Percentiles rank a stretch among this genome's conserved stretches.
phyloP scores from a whole-genome alignment of 352 stramenopile genomes.

The Phytophthora ohioensis region DNA sequence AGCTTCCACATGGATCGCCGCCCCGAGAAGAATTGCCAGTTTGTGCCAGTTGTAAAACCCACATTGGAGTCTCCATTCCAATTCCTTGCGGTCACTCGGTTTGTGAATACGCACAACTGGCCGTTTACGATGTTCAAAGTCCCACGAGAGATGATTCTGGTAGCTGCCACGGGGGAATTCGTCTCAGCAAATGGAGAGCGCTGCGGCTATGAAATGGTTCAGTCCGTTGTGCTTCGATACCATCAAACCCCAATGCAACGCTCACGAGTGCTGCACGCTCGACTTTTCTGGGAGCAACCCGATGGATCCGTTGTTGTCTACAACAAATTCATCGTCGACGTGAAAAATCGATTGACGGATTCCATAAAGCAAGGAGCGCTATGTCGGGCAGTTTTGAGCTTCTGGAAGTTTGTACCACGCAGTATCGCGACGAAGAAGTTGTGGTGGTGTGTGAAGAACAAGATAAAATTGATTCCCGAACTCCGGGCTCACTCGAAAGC shows the following conservation, averaged over 20 bases:
- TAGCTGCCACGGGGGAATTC: slow-evolving; percentile 23
- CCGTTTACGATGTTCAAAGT: slow-evolving; percentile 36
- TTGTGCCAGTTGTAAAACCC: slow-evolving; percentile 23
- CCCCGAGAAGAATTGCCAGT: slow-evolving; percentile 30
- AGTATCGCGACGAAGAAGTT: slow-evolving; percentile 36
- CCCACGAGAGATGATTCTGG: slow-evolving; percentile 34
- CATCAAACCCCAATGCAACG: slow-evolving; percentile 17
- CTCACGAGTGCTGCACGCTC: slow-evolving; percentile 21
- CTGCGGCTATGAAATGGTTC: slow-evolving; percentile 37
- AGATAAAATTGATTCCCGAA: slow-evolving; percentile 22
- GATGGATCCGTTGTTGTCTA: slow-evolving; percentile 30
- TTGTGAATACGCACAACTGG: slow-evolving; percentile 35
- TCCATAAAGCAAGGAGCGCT: slow-evolving; percentile 26
- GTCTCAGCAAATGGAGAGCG: slow-evolving; percentile 16
- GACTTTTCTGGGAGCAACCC: slow-evolving; percentile 31
- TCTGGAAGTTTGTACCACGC: slow-evolving; percentile 38
- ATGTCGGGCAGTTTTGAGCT: slow-evolving; percentile 18
- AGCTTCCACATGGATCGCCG: slow-evolving; percentile 37
- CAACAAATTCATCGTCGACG: slow-evolving; percentile 36
- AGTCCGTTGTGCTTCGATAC: slow-evolving; percentile 23
- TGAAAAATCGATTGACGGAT: slow-evolving; percentile 29
- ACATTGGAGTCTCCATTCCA: slow-evolving; percentile 25
- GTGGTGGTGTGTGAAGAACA: slow-evolving; percentile 40
- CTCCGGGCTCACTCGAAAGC: slow-evolving; percentile 9
- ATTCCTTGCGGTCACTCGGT: slow-evolving; percentile 29